Conservation (phyloP, 495 filamentous ascomycete species). For the Lindgomyces ingoldianus region DNA sequence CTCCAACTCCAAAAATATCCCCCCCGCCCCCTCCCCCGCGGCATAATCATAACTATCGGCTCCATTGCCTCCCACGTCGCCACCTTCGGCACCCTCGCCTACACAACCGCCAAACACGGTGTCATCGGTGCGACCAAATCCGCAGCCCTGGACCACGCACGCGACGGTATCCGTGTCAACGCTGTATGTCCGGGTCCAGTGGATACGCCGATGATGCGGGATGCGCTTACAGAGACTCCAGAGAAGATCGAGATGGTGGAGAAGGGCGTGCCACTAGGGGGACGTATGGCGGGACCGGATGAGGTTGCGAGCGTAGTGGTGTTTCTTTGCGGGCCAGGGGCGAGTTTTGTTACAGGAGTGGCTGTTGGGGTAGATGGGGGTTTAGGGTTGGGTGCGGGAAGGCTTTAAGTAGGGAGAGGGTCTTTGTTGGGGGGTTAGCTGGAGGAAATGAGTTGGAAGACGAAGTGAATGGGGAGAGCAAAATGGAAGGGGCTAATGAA, state of each 20-base stretch:
- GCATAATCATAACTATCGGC: constrained; percentile 35
- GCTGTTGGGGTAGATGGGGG: neutral
- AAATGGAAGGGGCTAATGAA: too few relatives aligned
- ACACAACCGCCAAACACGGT: constrained; percentile 26
- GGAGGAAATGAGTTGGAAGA: too few relatives aligned
- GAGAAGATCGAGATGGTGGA: neutral
- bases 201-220: neutral
- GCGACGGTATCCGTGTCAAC: constrained; percentile 23
- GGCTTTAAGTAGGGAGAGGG: neutral
- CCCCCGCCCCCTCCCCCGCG: constrained; percentile 3
- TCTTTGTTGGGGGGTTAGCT: too few relatives aligned
- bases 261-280: neutral
- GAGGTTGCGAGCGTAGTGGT: neutral
- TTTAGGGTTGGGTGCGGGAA: neutral
- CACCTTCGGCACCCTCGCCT: constrained; percentile 17
- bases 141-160: constrained; percentile 23
- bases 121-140: constrained; percentile 27
- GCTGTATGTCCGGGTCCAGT: neutral
- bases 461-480: too few relatives aligned
- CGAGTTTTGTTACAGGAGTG: neutral
- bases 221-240: neutral
- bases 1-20: too few relatives aligned
- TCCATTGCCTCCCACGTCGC: constrained; percentile 30
- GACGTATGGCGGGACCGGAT: neutral
- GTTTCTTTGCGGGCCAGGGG: neutral